These are phyloP conservation scores for Pisolithus albus DNA, from an alignment of 768 basidiomycete genomes.

Conservation along the genomic window DNA sequence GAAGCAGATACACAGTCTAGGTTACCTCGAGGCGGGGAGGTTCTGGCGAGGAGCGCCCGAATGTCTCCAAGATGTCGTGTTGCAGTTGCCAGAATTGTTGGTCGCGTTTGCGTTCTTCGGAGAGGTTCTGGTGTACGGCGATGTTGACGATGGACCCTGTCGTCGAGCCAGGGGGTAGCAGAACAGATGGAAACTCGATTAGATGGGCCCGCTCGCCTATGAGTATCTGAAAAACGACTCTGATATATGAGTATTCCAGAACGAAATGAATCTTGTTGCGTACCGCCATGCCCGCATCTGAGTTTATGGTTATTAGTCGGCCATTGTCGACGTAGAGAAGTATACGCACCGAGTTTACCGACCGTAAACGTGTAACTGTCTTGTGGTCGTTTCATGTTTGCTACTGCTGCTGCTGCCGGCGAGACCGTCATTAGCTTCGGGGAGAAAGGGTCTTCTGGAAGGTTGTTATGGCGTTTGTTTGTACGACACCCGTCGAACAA, in stretches of 20 bases:
- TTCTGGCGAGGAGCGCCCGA: constrained; percentile 60
- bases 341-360: constrained; percentile 79
- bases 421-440: background rate
- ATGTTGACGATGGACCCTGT: constrained; percentile 97
- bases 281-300: constrained; percentile 95
- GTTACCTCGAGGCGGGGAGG: constrained; percentile 67
- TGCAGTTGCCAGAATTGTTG: constrained; percentile 82
- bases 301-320: constrained; percentile 5
- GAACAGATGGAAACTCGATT: constrained; percentile 95
- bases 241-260: background rate
- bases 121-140: constrained; percentile 80
- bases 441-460: background rate
- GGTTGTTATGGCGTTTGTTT: background rate
- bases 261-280: constrained; percentile 10
- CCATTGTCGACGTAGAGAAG: background rate
- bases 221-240: constrained; percentile 52
- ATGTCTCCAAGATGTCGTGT: constrained; percentile 67
- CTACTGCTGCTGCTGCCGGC: background rate
- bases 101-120: constrained; percentile 79
- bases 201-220: constrained; percentile 92
- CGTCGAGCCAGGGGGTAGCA: constrained; percentile 86
- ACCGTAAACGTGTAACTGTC: constrained; percentile 90
- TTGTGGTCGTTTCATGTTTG: constrained; percentile 31
- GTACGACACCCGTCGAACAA: background rate
- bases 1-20: constrained; percentile 8